Percentiles rank a stretch among this genome's conserved stretches.
These are phyloP conservation scores for Paraglomus brasilianum DNA, from an alignment of 192 early-diverging fungal genomes.

Conservation along the genomic window DNA sequence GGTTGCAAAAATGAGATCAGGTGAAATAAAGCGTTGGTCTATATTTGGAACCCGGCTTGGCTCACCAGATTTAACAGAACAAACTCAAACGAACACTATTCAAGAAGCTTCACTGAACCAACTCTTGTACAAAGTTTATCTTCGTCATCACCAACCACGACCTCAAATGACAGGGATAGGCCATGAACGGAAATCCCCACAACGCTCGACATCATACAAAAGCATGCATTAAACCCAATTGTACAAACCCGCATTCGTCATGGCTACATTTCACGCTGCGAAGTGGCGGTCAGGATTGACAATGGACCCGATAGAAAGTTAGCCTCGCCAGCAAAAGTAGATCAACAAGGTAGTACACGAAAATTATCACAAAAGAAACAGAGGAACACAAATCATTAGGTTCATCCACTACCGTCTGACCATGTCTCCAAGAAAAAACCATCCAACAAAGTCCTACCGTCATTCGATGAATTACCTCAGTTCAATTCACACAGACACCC, in stretches of 20 bases:
- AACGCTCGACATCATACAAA: too few species aligned
- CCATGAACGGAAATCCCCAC: background rate
- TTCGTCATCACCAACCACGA: background rate
- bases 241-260: background rate
- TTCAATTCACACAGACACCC: background rate
- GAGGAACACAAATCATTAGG: background rate
- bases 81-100: background rate
- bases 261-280: constrained; percentile 21
- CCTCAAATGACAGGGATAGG: background rate
- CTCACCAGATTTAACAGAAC: background rate
- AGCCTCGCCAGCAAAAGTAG: background rate
- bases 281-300: background rate
- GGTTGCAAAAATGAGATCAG: background rate
- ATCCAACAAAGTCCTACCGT: constrained; percentile 2
- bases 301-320: background rate
- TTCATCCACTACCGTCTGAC: background rate
- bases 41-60: constrained; percentile 19
- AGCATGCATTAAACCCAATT: background rate
- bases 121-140: background rate
- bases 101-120: background rate
- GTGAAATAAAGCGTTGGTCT: constrained; percentile 21
- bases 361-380: background rate
- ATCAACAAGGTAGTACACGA: background rate
- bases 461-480: constrained; percentile 13
- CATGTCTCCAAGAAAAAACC: constrained; percentile 7